Evolutionary conservation across 352 stramenopile genomes (phyloP), one percentile per base, ranked within the genome.

Genomic region (Aphanomyces astaci): DNA sequence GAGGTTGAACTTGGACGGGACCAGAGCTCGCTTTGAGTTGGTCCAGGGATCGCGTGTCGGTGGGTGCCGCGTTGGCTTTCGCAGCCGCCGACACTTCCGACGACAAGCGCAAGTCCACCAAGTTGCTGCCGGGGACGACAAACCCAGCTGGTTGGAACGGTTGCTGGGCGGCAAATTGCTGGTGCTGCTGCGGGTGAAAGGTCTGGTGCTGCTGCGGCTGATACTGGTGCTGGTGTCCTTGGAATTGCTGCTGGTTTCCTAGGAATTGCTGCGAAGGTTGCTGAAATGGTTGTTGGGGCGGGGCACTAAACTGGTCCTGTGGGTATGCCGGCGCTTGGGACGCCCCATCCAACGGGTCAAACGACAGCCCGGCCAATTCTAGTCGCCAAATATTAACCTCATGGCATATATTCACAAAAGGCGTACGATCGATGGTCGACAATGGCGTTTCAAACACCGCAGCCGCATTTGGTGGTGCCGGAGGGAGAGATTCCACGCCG

Each of bases 381-480:
- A n/a, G n/a, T n/a, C n/a, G n/a, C n/a, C n/a, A n/a, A n/a, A n/a
- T n/a, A n/a, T n/a, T n/a, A n/a, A n/a, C n/a, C n/a, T n/a, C n/a
- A n/a, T n/a, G n/a, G n/a, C n/a, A n/a, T n/a, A n/a, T n/a, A n/a
- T n/a, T n/a, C n/a, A n/a, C n/a, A n/a, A n/a, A n/a, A n/a, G n/a
- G n/a, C 62, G 30, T 68, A 68, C 62, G 62, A 33, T 68, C 62
- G 25, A 68, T 68, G 7, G 62, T 68, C 22, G 62, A 68, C 19
- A 60, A n/a, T 15, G 43, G 62, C n/a, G 62, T 10, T 24, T 24
- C 36, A 36, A 45, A 45, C 10, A 40, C 62, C 1, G 33, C 28
- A 4, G 62, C 36, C 0, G 56, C 17, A 4, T 19, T n/a, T 2
- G 32, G 17, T 13, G 56, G 62, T 3, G 62, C 31, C 24, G 28